Evolutionary conservation across 2,329 filamentous ascomycete species (phyloP), one percentile per base, ranked within the genome.

Genomic region (Phialophora expanda): DNA sequence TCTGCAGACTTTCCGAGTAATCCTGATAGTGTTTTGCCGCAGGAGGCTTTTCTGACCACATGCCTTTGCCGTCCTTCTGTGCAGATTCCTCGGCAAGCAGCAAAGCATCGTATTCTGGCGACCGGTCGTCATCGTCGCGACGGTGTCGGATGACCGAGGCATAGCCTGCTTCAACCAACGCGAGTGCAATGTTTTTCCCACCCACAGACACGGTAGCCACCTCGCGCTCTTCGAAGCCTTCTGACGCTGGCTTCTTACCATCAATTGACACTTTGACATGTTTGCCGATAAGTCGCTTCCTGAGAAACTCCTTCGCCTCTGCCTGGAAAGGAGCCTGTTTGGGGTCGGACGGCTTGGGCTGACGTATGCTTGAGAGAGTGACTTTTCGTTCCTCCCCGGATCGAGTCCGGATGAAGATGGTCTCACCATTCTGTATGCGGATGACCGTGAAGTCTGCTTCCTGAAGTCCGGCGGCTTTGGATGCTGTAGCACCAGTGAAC

Each of bases 261-360:
- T 99, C 93, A 66, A 97, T 88, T 61, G 86, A 90, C 64, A 97
- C 87, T 77, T 90, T 91, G 71, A 98, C 92, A 71, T 97, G 92
- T 83, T 99, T 99, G 67, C 93, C 95, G 74, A 99, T 99, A 34
- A 97, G 79, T 78, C 89, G 92, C 84, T 97, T 97, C 62, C 95
- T 89, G 70, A 98, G 78, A 76, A 94, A 98, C 77, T 99, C 95
- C 83, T 99, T 99, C 34, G 95, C 94, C 76, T 97, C 94, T 12
- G 95, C 90, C 71, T 88, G 86, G 83, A 94, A 99, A 0, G 93
- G 92, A 48, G 91, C 86, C 78, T 98, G 94, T 64, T 92, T 90
- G 22, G 91, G 86, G 77, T 98, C 94, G 56, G 88, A 90, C 2
- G 90, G 86, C 75, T 96, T 93, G n/a, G 95, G 95, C 64, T 95